Conservation (phyloP, 768 basidiomycete genomes). For the Xerocomellus intermedius region DNA sequence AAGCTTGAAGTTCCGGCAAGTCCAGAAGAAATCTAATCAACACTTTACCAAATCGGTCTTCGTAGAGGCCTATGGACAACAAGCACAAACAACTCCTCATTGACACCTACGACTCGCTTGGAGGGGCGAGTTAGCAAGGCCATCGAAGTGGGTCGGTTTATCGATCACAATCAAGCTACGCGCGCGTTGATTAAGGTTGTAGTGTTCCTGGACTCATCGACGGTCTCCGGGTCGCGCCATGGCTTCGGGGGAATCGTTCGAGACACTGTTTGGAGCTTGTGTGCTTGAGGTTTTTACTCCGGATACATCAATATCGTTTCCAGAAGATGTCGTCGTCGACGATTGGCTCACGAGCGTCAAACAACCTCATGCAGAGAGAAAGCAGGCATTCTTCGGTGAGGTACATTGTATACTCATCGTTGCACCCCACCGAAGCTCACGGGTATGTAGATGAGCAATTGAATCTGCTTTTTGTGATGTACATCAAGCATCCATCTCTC, state of each 20-base stretch:
- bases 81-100: slow-evolving; percentile 12
- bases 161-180: neutral
- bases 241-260: slow-evolving; percentile 44
- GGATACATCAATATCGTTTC: slow-evolving; percentile 60
- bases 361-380: slow-evolving; percentile 47
- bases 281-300: slow-evolving; percentile 64
- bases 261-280: slow-evolving; percentile 60
- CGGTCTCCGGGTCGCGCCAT: slow-evolving; percentile 7
- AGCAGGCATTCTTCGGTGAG: slow-evolving; percentile 75
- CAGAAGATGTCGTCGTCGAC: slow-evolving; percentile 43
- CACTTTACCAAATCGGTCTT: slow-evolving; percentile 16
- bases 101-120: too few species aligned
- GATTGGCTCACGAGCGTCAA: slow-evolving; percentile 56
- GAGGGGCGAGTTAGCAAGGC: too few species aligned
- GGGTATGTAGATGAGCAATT: slow-evolving; percentile 52
- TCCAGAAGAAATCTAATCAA: slow-evolving; percentile 4
- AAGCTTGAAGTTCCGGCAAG: too few species aligned
- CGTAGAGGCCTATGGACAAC: slow-evolving; percentile 20
- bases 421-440: slow-evolving; percentile 16
- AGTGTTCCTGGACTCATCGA: neutral
- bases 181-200: neutral
- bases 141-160: neutral
- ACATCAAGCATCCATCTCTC: slow-evolving; percentile 34
- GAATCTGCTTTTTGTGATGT: slow-evolving; percentile 45
- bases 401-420: slow-evolving; percentile 18